These are phyloP conservation scores for Calocybe cyanea DNA, from an alignment of 768 basidiomycete species.

Conservation along the genomic window DNA sequence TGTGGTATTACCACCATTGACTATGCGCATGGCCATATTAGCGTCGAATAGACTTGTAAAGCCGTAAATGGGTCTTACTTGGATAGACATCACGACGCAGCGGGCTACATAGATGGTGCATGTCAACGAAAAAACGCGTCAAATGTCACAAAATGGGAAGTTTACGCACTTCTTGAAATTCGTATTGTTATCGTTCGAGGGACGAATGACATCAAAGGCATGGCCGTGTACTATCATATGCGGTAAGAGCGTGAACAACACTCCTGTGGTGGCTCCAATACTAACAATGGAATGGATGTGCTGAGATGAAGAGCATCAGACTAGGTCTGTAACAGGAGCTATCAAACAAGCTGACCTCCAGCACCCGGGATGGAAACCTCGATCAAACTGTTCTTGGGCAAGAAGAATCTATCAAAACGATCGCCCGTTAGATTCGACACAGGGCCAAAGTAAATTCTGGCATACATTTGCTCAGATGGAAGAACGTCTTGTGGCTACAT, in stretches of 20 bases:
- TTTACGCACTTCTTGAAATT: slow-evolving; percentile 27
- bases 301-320: slow-evolving; percentile 1
- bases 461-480: slow-evolving; percentile 30
- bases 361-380: slow-evolving; percentile 26
- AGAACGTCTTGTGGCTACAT: slow-evolving; percentile 39
- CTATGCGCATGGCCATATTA: too few relatives aligned
- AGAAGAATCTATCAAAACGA: slow-evolving; percentile 9
- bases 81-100: slow-evolving; percentile 24
- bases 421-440: too few relatives aligned
- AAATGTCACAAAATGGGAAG: too few relatives aligned
- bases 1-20: slow-evolving; percentile 32
- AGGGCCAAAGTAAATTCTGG: not conserved
- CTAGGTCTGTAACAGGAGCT: too few relatives aligned
- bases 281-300: slow-evolving; percentile 30
- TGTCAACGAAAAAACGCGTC: too few relatives aligned
- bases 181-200: slow-evolving; percentile 17
- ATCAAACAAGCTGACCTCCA: slow-evolving; percentile 19
- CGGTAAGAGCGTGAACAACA: not conserved
- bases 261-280: not conserved
- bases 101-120: slow-evolving; percentile 9
- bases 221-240: slow-evolving; percentile 26
- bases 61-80: slow-evolving; percentile 11
- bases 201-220: slow-evolving; percentile 25
- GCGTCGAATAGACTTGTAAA: not conserved
- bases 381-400: slow-evolving; percentile 18